phyloP scores from a whole-genome alignment of 2,329 filamentous ascomycete genomes.

The Plectosphaerella plurivora region DNA sequence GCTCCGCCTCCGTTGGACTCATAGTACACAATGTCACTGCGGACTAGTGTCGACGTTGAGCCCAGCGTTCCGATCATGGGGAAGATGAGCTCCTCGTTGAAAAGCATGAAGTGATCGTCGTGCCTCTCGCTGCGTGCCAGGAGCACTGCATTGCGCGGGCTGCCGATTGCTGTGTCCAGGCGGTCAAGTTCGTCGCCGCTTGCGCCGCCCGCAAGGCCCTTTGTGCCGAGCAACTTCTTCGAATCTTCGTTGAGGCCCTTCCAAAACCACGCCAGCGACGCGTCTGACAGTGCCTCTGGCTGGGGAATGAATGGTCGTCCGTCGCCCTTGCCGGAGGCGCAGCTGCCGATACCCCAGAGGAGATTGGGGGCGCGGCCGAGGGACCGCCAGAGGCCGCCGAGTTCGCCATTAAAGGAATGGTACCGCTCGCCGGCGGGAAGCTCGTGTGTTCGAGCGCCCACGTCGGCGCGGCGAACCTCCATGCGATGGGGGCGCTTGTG shows the following conservation, averaged over 20 bases:
- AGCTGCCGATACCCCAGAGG: not conserved
- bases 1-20: conserved; percentile 14
- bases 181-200: conserved; percentile 30
- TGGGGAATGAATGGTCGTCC: conserved; percentile 16
- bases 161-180: conserved; percentile 21
- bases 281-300: conserved; percentile 2
- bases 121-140: conserved; percentile 18
- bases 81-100: conserved; percentile 17
- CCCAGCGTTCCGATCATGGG: conserved; percentile 12
- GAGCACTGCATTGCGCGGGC: conserved; percentile 20
- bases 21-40: conserved; percentile 19
- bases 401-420: conserved; percentile 21
- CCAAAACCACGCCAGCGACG: conserved; percentile 13
- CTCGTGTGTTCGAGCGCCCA: conserved; percentile 22
- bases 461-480: conserved; percentile 27
- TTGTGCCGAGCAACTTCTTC: conserved; percentile 3
- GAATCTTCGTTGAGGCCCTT: conserved; percentile 12
- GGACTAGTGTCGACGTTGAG: conserved; percentile 10
- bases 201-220: conserved; percentile 20
- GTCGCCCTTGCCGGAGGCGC: conserved; percentile 20
- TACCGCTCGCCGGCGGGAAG: conserved; percentile 22
- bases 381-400: conserved; percentile 23
- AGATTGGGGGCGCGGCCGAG: not conserved
- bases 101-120: conserved; percentile 16
- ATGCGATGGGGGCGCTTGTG: conserved; percentile 20